These are phyloP conservation scores for Macrolepiota fuliginosa DNA, from an alignment of 768 basidiomycete species.

Conservation along the genomic window DNA sequence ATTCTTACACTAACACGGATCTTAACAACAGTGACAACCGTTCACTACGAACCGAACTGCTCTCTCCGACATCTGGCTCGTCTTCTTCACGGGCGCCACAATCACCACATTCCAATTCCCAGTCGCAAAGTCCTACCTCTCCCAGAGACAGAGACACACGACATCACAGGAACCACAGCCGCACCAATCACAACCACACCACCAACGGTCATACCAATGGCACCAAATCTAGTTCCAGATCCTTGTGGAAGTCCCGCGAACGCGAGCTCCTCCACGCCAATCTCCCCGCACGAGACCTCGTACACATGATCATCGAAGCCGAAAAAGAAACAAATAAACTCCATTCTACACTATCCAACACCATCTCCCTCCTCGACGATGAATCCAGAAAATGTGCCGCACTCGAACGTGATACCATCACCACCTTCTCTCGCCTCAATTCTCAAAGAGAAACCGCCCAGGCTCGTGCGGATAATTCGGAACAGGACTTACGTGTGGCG, in stretches of 20 bases:
- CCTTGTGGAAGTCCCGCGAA: constrained; percentile 14
- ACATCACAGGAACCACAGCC: neutral
- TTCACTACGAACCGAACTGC: constrained; percentile 23
- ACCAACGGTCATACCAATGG: neutral
- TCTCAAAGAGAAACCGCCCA: constrained; percentile 34
- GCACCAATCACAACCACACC: neutral
- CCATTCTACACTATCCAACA: constrained; percentile 32
- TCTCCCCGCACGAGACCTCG: constrained; percentile 25
- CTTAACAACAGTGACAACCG: constrained; percentile 2
- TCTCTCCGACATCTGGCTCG: constrained; percentile 16
- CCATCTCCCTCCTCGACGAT: constrained; percentile 30
- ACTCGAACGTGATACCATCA: constrained; percentile 32
- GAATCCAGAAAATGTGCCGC: constrained; percentile 32
- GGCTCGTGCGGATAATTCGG: constrained; percentile 32
- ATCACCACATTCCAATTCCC: constrained; percentile 1
- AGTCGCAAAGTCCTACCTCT: neutral
- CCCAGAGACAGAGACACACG: neutral
- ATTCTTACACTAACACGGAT: neutral
- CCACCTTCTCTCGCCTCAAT: constrained; percentile 32
- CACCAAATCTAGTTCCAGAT: neutral
- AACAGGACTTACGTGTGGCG: constrained; percentile 35
- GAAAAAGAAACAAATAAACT: constrained; percentile 33
- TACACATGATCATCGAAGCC: constrained; percentile 29
- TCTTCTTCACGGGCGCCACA: neutral
- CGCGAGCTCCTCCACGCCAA: constrained; percentile 19